A percentile compares a stretch with the other conserved stretches of the same genome.
phyloP scores from a whole-genome alignment of 2,329 filamentous ascomycete genomes.

The Apiospora arundinis region DNA sequence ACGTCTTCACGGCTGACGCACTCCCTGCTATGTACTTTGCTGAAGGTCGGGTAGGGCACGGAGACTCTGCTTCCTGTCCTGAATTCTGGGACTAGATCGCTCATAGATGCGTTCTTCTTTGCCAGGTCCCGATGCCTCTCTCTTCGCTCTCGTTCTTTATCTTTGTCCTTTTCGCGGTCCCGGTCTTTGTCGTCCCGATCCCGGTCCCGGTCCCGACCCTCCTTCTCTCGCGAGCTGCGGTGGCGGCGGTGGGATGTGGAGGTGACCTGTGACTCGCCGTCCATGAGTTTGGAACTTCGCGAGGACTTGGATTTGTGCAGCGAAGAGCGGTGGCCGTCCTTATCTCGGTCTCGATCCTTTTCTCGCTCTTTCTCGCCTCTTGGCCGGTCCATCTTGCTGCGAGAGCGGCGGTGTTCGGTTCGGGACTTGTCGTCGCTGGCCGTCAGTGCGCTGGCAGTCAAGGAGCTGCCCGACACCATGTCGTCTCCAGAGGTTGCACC shows the following conservation, averaged over 20 bases:
- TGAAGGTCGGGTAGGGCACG: constrained; percentile 42
- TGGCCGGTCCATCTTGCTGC: constrained; percentile 25
- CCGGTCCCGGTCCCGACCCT: constrained; percentile 25
- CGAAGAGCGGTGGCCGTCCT: constrained; percentile 31
- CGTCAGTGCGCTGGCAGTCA: constrained; percentile 24
- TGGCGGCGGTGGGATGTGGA: constrained; percentile 37
- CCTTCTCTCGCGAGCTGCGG: constrained; percentile 40
- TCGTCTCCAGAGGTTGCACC: constrained; percentile 20
- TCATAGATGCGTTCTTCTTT: constrained; percentile 40
- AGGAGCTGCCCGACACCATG: constrained; percentile 11
- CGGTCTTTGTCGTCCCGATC: constrained; percentile 19
- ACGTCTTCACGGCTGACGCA: constrained; percentile 69
- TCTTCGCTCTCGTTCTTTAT: constrained; percentile 21
- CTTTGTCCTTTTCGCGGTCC: constrained; percentile 18
- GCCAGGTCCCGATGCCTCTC: constrained; percentile 26
- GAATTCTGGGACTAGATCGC: constrained; percentile 41
- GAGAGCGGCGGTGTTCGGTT: constrained; percentile 19
- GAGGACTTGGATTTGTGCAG: constrained; percentile 36
- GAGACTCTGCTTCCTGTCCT: constrained; percentile 38
- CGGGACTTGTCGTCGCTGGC: constrained; percentile 28
- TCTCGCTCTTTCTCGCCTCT: constrained; percentile 25
- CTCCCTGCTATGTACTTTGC: constrained; percentile 90
- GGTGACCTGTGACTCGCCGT: constrained; percentile 28
- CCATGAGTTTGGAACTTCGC: constrained; percentile 36
- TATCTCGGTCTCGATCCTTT: constrained; percentile 33